A percentile compares a stretch with the other conserved stretches of the same genome.
These are phyloP conservation scores for Linum usitatissimum DNA, from an alignment of 345 rosid species.

Conservation along the genomic window DNA sequence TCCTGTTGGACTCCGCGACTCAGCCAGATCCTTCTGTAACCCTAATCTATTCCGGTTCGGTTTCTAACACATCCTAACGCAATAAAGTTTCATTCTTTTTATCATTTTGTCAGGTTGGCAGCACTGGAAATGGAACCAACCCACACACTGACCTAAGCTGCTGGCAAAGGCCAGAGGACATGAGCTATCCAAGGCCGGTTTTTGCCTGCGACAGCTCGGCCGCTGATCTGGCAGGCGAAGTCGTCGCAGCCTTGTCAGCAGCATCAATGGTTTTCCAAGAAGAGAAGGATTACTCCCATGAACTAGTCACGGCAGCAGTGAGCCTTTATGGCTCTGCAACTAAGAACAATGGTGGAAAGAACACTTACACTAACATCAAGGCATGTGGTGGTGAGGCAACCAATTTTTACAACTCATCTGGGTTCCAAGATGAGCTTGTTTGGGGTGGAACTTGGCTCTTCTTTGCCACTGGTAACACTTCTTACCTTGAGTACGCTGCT, in stretches of 20 bases:
- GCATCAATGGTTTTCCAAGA: constrained; percentile 49
- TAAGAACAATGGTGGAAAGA: constrained; percentile 16
- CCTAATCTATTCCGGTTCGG: too few species aligned
- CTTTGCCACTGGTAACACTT: constrained; percentile 42
- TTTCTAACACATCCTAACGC: too few species aligned
- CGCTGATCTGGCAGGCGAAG: constrained; percentile 50
- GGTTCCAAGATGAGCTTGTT: constrained; percentile 40
- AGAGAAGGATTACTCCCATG: constrained; percentile 25
- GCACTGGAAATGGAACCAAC: constrained; percentile 16
- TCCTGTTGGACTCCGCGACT: too few species aligned
- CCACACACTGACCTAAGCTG: constrained; percentile 32
- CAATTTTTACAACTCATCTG: constrained; percentile 35
- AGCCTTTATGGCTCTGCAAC: constrained; percentile 24
- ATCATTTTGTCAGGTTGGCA: constrained; percentile 37
- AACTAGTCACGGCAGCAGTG: constrained; percentile 24
- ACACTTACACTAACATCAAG: constrained; percentile 24
- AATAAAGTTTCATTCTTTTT: not conserved
- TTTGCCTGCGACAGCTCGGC: constrained; percentile 31
- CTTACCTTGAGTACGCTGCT: constrained; percentile 37
- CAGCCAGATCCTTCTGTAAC: too few species aligned
- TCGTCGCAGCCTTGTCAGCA: constrained; percentile 42
- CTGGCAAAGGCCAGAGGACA: constrained; percentile 68
- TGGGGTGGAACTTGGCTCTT: constrained; percentile 62
- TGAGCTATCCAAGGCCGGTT: constrained; percentile 36
- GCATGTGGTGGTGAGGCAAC: constrained; percentile 41